Evolutionary conservation across 306 rosid genomes (phyloP).

Genomic region (Begonia masoniana): DNA sequence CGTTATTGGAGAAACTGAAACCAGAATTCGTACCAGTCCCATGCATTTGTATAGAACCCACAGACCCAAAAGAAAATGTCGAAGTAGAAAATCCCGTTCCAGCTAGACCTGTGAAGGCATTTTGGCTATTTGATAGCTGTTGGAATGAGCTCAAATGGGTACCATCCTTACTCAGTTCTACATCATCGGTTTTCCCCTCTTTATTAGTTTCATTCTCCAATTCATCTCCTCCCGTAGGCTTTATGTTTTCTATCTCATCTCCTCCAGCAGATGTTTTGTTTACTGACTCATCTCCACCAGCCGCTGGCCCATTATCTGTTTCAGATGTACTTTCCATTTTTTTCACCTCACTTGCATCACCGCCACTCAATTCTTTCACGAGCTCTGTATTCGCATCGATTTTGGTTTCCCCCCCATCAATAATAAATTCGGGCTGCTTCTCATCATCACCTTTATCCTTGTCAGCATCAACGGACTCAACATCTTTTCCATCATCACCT

Average conservation of each 20-base stretch:
- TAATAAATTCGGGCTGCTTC: slow-evolving; percentile 27
- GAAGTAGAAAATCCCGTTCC: slow-evolving; percentile 81
- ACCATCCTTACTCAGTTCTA: slow-evolving; percentile 37
- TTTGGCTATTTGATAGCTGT: slow-evolving; percentile 78
- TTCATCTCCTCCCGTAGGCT: slow-evolving; percentile 16
- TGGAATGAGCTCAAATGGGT: slow-evolving; percentile 62
- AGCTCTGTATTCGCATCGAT: slow-evolving; percentile 20
- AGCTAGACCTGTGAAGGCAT: slow-evolving; percentile 92
- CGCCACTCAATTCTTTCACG: slow-evolving; percentile 16
- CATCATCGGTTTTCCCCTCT: slow-evolving; percentile 31
- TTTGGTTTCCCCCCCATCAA: slow-evolving; percentile 19
- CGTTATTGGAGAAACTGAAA: slow-evolving; percentile 55
- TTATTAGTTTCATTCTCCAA: slow-evolving; percentile 25
- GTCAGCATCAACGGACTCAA: slow-evolving; percentile 10
- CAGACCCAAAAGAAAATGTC: slow-evolving; percentile 64
- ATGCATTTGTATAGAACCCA: slow-evolving; percentile 41
- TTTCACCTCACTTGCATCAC: slow-evolving; percentile 11
- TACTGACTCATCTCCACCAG: slow-evolving; percentile 12
- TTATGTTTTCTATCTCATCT: slow-evolving; percentile 7
- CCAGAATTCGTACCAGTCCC: slow-evolving; percentile 37
- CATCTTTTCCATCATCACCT: slow-evolving; percentile 20
- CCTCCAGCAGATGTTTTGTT: slow-evolving; percentile 8
- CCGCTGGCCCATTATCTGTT: slow-evolving; percentile 15
- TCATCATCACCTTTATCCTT: slow-evolving; percentile 20
- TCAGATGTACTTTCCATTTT: slow-evolving; percentile 10